phyloP scores from a whole-genome alignment of 768 basidiomycete species.

The Rhodotorula toruloides region DNA sequence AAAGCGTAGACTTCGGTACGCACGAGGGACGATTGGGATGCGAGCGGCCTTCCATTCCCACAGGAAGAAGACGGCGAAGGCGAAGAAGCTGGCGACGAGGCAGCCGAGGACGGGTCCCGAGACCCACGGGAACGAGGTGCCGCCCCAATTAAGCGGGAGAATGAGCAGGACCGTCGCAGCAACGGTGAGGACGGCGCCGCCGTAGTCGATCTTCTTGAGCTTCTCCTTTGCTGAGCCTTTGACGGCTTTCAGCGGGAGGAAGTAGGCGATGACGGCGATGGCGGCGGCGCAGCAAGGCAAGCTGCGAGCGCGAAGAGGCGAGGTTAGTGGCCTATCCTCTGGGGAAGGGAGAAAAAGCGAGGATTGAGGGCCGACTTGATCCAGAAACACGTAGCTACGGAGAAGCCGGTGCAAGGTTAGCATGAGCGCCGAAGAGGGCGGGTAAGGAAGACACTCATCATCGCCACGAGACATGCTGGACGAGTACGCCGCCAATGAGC shows the following conservation, averaged over 20 bases:
- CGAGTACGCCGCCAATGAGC: conserved; percentile 47
- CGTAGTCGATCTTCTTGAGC: conserved; percentile 52
- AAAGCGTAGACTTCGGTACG: background rate
- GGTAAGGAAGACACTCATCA: conserved; percentile 3
- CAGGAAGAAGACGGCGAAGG: conserved; percentile 59
- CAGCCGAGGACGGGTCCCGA: conserved; percentile 63
- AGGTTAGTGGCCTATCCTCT: too few species aligned
- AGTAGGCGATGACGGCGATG: conserved; percentile 57
- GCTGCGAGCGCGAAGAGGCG: background rate
- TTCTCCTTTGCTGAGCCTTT: conserved; percentile 60
- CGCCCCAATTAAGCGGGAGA: conserved; percentile 70
- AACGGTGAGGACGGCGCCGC: conserved; percentile 46
- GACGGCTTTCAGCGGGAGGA: conserved; percentile 66
- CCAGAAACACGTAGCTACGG: too few species aligned
- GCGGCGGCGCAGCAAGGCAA: conserved; percentile 58
- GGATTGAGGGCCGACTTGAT: too few species aligned
- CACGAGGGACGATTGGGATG: conserved; percentile 63
- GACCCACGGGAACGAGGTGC: conserved; percentile 66
- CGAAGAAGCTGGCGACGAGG: conserved; percentile 55
- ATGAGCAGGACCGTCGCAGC: conserved; percentile 56
- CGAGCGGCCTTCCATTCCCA: conserved; percentile 69
- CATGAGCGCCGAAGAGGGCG: background rate
- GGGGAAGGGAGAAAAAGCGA: background rate
- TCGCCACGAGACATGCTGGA: conserved; percentile 42
- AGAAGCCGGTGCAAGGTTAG: too few species aligned